A percentile compares a stretch with the other conserved stretches of the same genome.
phyloP scores from a whole-genome alignment of 1,139 yeast species.

The Zygotorulaspora mrakii region DNA sequence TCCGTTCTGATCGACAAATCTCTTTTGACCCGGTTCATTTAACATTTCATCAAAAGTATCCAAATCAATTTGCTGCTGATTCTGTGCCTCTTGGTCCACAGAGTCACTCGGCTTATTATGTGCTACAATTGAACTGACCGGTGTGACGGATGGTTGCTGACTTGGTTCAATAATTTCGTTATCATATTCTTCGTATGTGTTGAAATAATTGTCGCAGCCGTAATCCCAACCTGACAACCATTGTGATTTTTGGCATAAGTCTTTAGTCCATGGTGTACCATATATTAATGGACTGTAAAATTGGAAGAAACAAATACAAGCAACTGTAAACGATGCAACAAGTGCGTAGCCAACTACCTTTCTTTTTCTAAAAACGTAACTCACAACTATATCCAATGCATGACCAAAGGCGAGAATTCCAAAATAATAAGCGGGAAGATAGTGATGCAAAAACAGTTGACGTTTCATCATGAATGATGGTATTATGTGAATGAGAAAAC shows the following conservation, averaged over 20 bases:
- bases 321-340: conserved; percentile 47
- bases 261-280: conserved; percentile 78
- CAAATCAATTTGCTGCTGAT: conserved; percentile 14
- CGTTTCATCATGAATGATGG: conserved; percentile 94
- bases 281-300: conserved; percentile 72
- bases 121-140: conserved; percentile 4
- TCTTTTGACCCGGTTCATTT: conserved; percentile 25
- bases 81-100: conserved; percentile 7
- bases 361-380: conserved; percentile 42
- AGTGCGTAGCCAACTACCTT: conserved; percentile 44
- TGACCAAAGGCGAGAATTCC: conserved; percentile 84
- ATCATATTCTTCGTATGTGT: conserved; percentile 29
- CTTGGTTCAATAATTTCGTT: conserved; percentile 13
- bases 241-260: conserved; percentile 59
- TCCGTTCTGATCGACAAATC: conserved; percentile 31
- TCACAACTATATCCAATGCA: conserved; percentile 63
- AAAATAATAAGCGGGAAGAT: conserved; percentile 86
- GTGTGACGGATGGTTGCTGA: conserved; percentile 11
- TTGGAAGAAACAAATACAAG: conserved; percentile 54
- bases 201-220: conserved; percentile 55
- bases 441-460: conserved; percentile 90
- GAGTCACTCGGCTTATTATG: conserved; percentile 5
- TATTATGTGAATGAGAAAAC: conserved; percentile 79
- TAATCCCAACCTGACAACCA: conserved; percentile 76
- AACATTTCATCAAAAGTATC: conserved; percentile 21